Evolutionary conservation across 2,329 filamentous ascomycete genomes (phyloP).

Genomic region (Cercospora berteroae): DNA sequence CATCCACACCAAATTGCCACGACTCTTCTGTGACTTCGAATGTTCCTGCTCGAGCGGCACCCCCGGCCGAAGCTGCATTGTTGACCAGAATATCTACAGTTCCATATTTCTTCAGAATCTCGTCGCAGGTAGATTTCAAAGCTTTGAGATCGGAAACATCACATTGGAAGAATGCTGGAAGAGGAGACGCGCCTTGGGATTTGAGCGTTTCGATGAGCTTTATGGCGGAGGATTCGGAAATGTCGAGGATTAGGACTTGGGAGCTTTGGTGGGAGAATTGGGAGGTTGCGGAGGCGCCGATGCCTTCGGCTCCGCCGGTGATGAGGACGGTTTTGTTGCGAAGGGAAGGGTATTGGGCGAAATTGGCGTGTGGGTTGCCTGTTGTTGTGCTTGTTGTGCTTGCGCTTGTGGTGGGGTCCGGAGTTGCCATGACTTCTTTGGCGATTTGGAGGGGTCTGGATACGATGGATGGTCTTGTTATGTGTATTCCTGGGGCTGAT

Average conservation of each 20-base stretch:
- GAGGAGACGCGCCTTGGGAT: slow-evolving; percentile 3
- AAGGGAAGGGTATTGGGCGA: slow-evolving; percentile 41
- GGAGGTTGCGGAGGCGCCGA: slow-evolving; percentile 59
- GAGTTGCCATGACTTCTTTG: slow-evolving; percentile 10
- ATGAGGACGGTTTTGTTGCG: slow-evolving; percentile 60
- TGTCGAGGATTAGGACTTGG: slow-evolving; percentile 60
- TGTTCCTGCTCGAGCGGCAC: slow-evolving; percentile 58
- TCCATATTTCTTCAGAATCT: slow-evolving; percentile 46
- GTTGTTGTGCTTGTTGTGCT: background rate
- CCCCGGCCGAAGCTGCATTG: slow-evolving; percentile 58
- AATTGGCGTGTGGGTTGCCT: slow-evolving; percentile 1
- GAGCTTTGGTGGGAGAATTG: slow-evolving; percentile 60
- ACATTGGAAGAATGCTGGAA: slow-evolving; percentile 40
- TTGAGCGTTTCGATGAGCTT: slow-evolving; percentile 45
- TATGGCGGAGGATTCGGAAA: slow-evolving; percentile 53
- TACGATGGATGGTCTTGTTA: slow-evolving; percentile 1
- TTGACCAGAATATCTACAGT: slow-evolving; percentile 60
- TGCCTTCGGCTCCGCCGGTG: slow-evolving; percentile 64
- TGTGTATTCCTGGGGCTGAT: background rate
- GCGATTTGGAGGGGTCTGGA: slow-evolving; percentile 1
- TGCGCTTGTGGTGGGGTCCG: slow-evolving; percentile 13
- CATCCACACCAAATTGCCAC: slow-evolving; percentile 57
- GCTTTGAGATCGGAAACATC: slow-evolving; percentile 54
- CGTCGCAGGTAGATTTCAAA: slow-evolving; percentile 50
- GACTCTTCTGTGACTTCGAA: slow-evolving; percentile 65